Percentiles rank a stretch among this genome's conserved stretches.
These are phyloP conservation scores for Lagerstroemia speciosa DNA, from an alignment of 345 rosid genomes.

Conservation along the genomic window DNA sequence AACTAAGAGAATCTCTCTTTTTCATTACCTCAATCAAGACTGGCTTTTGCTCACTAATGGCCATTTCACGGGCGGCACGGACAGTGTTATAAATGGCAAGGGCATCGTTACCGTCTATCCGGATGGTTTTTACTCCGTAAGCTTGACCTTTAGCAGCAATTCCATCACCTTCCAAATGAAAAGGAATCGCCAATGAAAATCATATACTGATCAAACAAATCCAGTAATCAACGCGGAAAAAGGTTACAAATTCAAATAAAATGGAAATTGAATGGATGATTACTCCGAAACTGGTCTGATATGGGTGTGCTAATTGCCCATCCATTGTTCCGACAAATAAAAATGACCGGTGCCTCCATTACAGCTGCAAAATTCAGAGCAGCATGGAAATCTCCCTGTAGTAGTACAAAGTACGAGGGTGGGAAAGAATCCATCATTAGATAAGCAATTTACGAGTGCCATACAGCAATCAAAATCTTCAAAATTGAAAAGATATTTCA, in stretches of 20 bases:
- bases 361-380: slow-evolving; percentile 72
- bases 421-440: background rate
- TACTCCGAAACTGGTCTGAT: slow-evolving; percentile 86
- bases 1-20: background rate
- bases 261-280: background rate
- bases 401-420: slow-evolving; percentile 13
- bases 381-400: slow-evolving; percentile 79
- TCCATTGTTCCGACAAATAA: slow-evolving; percentile 82
- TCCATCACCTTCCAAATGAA: slow-evolving; percentile 58
- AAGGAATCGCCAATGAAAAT: background rate
- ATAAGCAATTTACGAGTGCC: background rate
- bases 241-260: background rate
- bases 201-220: background rate
- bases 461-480: background rate
- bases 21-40: slow-evolving; percentile 64
- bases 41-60: slow-evolving; percentile 59
- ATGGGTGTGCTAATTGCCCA: slow-evolving; percentile 86
- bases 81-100: slow-evolving; percentile 82
- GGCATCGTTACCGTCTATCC: slow-evolving; percentile 89
- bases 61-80: slow-evolving; percentile 67
- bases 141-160: slow-evolving; percentile 73
- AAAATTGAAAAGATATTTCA: slow-evolving; percentile 9
- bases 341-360: slow-evolving; percentile 70
- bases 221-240: background rate
- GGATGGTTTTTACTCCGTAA: slow-evolving; percentile 74